A percentile compares a stretch with the other conserved stretches of the same genome.
Conservation (phyloP, 2,329 filamentous ascomycete species). For the Aspergillus floridensis region DNA sequence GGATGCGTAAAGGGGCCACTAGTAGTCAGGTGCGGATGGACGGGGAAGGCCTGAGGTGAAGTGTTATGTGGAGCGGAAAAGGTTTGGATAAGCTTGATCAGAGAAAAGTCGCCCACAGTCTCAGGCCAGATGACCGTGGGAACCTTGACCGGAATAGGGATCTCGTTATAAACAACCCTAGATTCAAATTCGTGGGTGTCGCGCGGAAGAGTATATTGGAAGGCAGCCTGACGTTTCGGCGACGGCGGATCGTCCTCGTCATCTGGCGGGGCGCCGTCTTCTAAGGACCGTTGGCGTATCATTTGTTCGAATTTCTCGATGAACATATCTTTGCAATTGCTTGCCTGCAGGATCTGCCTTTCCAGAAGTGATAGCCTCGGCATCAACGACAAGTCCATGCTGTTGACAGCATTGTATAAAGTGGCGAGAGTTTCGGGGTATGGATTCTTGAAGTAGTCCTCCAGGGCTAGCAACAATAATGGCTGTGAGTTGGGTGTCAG, state of each 20-base stretch:
- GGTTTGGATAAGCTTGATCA: slow-evolving; percentile 95
- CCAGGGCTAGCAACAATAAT: slow-evolving; percentile 80
- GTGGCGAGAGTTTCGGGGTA: slow-evolving; percentile 82
- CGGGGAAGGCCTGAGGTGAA: slow-evolving; percentile 75
- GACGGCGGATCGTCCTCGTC: slow-evolving; percentile 38
- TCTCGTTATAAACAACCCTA: slow-evolving; percentile 91
- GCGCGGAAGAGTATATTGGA: slow-evolving; percentile 73
- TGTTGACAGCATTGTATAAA: slow-evolving; percentile 89
- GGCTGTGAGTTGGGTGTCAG: slow-evolving; percentile 55
- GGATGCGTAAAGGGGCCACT: slow-evolving; percentile 87
- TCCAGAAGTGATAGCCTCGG: slow-evolving; percentile 81
- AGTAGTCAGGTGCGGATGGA: slow-evolving; percentile 91
- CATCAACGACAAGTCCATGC: slow-evolving; percentile 94
- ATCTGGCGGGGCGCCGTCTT: slow-evolving; percentile 50
- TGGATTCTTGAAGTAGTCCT: slow-evolving; percentile 95
- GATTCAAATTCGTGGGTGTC: slow-evolving; percentile 98
- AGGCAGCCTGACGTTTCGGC: slow-evolving; percentile 60
- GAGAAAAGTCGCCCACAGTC: slow-evolving; percentile 94
- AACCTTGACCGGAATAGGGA: slow-evolving; percentile 94
- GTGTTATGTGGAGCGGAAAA: slow-evolving; percentile 83
- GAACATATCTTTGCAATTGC: slow-evolving; percentile 93
- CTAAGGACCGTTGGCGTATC: slow-evolving; percentile 75
- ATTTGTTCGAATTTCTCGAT: slow-evolving; percentile 96
- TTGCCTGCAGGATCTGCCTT: slow-evolving; percentile 79
- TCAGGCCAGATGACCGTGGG: slow-evolving; percentile 91